Percentiles rank a stretch among this genome's conserved stretches.
phyloP scores from a whole-genome alignment of 2,329 filamentous ascomycete genomes.

The Hypoxylon sp. region DNA sequence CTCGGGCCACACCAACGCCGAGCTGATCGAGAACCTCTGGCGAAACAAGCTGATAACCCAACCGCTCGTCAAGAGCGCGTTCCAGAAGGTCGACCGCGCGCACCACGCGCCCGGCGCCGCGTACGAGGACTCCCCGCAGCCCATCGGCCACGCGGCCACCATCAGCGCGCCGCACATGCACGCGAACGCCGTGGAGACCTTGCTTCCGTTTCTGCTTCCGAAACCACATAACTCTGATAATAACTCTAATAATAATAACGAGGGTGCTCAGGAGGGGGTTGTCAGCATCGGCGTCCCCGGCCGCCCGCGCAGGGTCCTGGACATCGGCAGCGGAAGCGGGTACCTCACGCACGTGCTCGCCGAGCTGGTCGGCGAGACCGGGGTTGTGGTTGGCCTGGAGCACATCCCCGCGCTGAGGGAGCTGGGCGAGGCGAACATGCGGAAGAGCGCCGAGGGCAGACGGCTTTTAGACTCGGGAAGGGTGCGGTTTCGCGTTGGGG shows the following conservation, averaged over 20 bases:
- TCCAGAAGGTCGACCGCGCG: constrained; percentile 84
- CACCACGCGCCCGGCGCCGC: constrained; percentile 78
- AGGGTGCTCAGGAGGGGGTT: background rate
- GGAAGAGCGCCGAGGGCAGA: constrained; percentile 66
- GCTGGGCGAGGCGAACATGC: constrained; percentile 71
- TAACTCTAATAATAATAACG: too few relatives aligned
- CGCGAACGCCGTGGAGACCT: constrained; percentile 60
- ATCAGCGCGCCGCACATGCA: constrained; percentile 71
- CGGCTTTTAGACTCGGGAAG: constrained; percentile 68
- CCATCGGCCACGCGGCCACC: constrained; percentile 64
- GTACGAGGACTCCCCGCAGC: constrained; percentile 69
- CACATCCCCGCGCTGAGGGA: constrained; percentile 73
- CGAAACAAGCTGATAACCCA: constrained; percentile 77
- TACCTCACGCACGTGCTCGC: constrained; percentile 91
- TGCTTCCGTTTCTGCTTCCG: constrained; percentile 54
- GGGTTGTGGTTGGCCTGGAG: constrained; percentile 74
- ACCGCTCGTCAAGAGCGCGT: constrained; percentile 77
- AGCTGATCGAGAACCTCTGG: constrained; percentile 81
- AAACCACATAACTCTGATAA: too few relatives aligned
- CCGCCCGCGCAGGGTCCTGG: constrained; percentile 64
- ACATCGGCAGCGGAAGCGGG: constrained; percentile 78
- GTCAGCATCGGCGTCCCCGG: constrained; percentile 29
- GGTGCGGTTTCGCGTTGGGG: constrained; percentile 77
- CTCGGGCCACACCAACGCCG: constrained; percentile 76
- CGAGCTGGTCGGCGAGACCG: constrained; percentile 69